Base-by-base conservation (phyloP, 2,329 filamentous ascomycete species). In the Diaporthe sp. region DNA sequence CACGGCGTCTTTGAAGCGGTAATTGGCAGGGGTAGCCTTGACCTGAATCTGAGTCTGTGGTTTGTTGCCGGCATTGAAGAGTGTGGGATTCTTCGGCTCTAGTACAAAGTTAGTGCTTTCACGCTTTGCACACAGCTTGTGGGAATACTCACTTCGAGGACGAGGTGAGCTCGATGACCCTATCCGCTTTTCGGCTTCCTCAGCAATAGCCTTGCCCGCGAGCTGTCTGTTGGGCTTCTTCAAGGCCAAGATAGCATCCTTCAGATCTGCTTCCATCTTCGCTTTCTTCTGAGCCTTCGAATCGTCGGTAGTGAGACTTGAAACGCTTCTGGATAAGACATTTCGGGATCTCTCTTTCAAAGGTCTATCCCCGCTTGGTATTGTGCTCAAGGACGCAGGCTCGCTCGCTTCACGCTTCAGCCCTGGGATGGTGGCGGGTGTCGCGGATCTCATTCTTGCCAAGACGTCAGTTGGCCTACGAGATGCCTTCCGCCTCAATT, bases 141-240 rank as follows among this genome's bases (percentile, higher is more conserved):
- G 8, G 30, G 5, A 25, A 28, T 33, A 82, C 87, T 82, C 84
- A 91, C 90, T 92, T 80, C 84, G 84, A 35, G 85, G 80, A 61
- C 85, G 84, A 19, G 85, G 85, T 66, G 87, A 80, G 58, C 85
- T 85, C 5, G 85, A 85, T 22, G 85, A 85, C 19, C 68, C 72
- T 7, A 86, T 84, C 71, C 92, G 89, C 78, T 89, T 89, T 80
- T 95, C 92, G 6, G 90, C 89, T 35, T 90, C 92, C 77, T 94
- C 93, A 4, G 89, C 90, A 73, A 94, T 87, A 50, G 91, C 89
- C 78, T 91, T 92, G 42, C 91, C 91, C 17, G 92, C 93, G 54
- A 93, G 86, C 30, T 90, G 89, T 60, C 94, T 90, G 79, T 96
- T 95, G 1, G 94, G 94, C 82, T 92, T 95, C 81, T 93, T 92